Conservation (phyloP, 805 yeast genomes). For the Kodamaea jinghongensis region DNA sequence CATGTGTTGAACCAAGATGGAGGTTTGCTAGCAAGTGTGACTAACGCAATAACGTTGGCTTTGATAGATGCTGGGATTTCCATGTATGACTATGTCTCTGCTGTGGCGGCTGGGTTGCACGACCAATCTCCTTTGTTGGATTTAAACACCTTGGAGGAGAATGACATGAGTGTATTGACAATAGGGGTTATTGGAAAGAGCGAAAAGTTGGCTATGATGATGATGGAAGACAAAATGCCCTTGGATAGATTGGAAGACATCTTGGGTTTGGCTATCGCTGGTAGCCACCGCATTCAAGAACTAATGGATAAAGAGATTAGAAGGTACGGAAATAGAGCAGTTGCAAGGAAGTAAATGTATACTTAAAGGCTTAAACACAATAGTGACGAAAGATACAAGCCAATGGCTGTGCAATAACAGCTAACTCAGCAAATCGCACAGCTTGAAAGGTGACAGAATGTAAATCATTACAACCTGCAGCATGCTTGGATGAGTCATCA, state of each 20-base stretch:
- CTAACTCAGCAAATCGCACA: no score
- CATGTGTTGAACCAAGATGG: slow-evolving; percentile 90
- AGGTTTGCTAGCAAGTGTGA: slow-evolving; percentile 72
- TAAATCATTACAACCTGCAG: no score
- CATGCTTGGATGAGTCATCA: no score
- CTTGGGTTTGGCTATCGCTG: slow-evolving; percentile 80
- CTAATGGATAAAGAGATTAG: slow-evolving; percentile 85
- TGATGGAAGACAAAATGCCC: slow-evolving; percentile 82
- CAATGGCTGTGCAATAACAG: no score
- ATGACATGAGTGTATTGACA: slow-evolving; percentile 76
- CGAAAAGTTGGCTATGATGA: slow-evolving; percentile 71
- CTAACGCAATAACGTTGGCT: slow-evolving; percentile 86
- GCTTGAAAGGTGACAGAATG: no score
- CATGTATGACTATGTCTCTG: slow-evolving; percentile 84
- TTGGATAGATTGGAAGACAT: slow-evolving; percentile 74
- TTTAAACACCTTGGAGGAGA: slow-evolving; percentile 77
- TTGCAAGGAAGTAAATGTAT: slow-evolving; percentile 3
- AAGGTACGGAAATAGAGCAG: slow-evolving; percentile 56
- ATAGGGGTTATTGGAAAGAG: slow-evolving; percentile 81
- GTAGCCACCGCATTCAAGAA: slow-evolving; percentile 77
- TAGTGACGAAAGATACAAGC: no score
- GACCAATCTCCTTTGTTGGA: slow-evolving; percentile 79
- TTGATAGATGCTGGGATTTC: slow-evolving; percentile 94
- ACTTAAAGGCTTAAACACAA: no score
- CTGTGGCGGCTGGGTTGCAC: slow-evolving; percentile 75